Evolutionary conservation across 768 basidiomycete species (phyloP).

Genomic region (Psilocybe cyanescens): DNA sequence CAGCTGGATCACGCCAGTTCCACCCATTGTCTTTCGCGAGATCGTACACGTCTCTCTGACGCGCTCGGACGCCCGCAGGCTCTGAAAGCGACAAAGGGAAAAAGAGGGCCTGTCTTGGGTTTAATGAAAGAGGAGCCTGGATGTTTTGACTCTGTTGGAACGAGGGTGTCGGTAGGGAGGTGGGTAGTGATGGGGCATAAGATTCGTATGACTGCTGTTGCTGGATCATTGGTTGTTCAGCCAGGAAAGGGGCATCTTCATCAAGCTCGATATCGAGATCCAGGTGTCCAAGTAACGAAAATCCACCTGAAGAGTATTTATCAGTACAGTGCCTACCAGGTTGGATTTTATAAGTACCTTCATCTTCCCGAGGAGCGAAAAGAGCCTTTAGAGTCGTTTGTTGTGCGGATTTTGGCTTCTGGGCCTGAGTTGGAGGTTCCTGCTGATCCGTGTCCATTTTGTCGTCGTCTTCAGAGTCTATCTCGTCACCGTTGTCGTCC

Average conservation of each 20-base stretch:
- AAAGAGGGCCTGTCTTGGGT: conserved; percentile 62
- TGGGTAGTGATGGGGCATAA: conserved; percentile 3
- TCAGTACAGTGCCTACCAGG: too few relatives aligned
- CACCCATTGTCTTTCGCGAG: conserved; percentile 51
- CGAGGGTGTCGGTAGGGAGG: conserved; percentile 10
- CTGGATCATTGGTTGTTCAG: conserved; percentile 15
- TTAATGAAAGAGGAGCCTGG: conserved; percentile 39
- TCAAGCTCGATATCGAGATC: conserved; percentile 76
- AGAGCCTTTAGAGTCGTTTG: conserved; percentile 63
- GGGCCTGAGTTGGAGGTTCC: background rate
- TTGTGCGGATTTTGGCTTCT: conserved; percentile 1
- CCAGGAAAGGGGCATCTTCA: conserved; percentile 46
- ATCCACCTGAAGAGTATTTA: conserved; percentile 49
- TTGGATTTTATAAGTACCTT: conserved; percentile 41
- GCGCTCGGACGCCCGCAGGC: conserved; percentile 29
- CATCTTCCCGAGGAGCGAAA: conserved; percentile 71
- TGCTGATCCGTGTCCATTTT: conserved; percentile 15
- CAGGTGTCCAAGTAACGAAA: conserved; percentile 78
- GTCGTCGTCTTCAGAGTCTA: background rate
- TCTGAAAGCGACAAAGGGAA: conserved; percentile 51
- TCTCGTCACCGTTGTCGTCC: conserved; percentile 2
- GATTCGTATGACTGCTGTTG: conserved; percentile 4
- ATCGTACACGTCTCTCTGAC: conserved; percentile 51
- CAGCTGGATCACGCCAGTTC: conserved; percentile 45
- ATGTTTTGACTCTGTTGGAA: conserved; percentile 25